Evolutionary conservation across 139 green algal species (phyloP), one percentile per base, ranked within the genome.

Genomic region (Limnomonas spitsbergensis): DNA sequence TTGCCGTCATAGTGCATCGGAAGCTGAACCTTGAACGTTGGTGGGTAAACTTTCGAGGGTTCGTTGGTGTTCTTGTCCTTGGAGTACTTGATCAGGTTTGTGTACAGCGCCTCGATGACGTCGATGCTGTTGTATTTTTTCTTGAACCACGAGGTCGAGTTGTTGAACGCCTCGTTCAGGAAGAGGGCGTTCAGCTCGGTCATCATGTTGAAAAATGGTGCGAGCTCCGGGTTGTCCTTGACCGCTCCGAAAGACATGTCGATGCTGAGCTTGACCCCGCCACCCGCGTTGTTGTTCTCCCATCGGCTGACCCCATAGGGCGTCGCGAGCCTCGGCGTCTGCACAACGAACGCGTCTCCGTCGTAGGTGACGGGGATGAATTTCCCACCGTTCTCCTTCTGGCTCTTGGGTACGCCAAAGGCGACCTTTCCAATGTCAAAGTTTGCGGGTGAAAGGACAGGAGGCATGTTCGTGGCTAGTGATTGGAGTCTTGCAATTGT

Each of bases 111-210:
- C 26, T 71, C 61, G 9, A 71, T 20, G 27, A 71, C 61, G 27
- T 71, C 61, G 9, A 34, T 31, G 61, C 27, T 38, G 9, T 35
- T 6, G 14, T n/a, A n/a, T 35, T 71, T 71, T 6, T 35, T 31
- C n/a, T 71, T 71, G 61, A 71, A 71, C 61, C 61, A 71, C 27
- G 61, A 61, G 47, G 14, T 29, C 47, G 14, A 29, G 47, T 61
- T 61, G 20, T 61, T 20, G 47, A 61, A 14, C 14, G 14, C 47
- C 14, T 14, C 20, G 14, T 61, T 20, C 14, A 61, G 14, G 47
- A 61, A 20, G 20, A 14, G 47, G 14, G 47, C 20, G 14, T 61
- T 14, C 14, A 61, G 14, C 47, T 61, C 20, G 20, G 14, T 14
- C 14, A 61, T 61, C 47, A 61, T 61, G 47, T 61, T 20, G 47